Percentiles rank a stretch among this genome's conserved stretches.
phyloP scores from a whole-genome alignment of 2,329 filamentous ascomycete species.

The Colletotrichum sojae region DNA sequence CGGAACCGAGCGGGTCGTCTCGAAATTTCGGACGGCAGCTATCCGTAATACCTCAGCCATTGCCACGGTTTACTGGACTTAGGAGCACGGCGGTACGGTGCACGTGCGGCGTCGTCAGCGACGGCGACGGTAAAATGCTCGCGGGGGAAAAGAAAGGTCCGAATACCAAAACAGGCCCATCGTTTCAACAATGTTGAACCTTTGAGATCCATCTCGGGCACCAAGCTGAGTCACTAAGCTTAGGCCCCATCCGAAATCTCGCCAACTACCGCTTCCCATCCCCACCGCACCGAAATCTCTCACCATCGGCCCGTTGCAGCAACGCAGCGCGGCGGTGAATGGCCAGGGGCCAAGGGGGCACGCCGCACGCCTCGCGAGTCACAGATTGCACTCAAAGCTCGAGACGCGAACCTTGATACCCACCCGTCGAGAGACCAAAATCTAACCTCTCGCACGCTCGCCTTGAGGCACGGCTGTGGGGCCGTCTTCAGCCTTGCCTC shows the following conservation, averaged over 20 bases:
- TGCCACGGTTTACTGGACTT: not conserved
- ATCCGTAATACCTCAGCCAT: not conserved
- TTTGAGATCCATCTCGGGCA: conserved; percentile 35
- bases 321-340: conserved; percentile 4
- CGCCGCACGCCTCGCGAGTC: conserved; percentile 1
- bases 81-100: not conserved
- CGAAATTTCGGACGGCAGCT: conserved; percentile 14
- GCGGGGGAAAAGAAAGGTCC: conserved; percentile 10
- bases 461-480: conserved; percentile 26
- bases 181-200: conserved; percentile 29
- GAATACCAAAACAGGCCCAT: conserved; percentile 27
- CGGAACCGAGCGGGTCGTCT: conserved; percentile 23
- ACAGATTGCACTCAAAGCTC: conserved; percentile 10
- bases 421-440: not conserved
- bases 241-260: conserved; percentile 33
- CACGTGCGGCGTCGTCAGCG: too few species aligned
- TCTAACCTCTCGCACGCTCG: conserved; percentile 22
- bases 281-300: conserved; percentile 33
- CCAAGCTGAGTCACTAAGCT: conserved; percentile 36
- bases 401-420: conserved; percentile 32
- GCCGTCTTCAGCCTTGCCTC: conserved; percentile 36
- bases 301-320: conserved; percentile 40
- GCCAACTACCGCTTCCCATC: conserved; percentile 35
- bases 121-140: conserved; percentile 17
- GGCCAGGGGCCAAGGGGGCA: not conserved